These are phyloP conservation scores for Mycena epipterygia DNA, from an alignment of 768 basidiomycete species.

Conservation along the genomic window DNA sequence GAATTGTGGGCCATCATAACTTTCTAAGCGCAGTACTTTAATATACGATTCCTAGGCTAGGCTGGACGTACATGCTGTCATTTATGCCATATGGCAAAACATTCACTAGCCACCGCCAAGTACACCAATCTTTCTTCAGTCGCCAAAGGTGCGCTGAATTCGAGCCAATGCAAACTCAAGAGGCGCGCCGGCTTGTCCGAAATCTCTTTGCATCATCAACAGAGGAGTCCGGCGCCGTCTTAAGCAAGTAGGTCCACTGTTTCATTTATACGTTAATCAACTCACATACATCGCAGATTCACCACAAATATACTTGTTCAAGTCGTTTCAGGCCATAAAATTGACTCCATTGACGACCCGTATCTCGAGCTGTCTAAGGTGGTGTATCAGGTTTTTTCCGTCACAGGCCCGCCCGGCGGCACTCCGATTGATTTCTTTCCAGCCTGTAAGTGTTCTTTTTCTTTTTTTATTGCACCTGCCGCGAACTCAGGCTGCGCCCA, in stretches of 20 bases:
- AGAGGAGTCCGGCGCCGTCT: background rate
- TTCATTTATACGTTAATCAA: background rate
- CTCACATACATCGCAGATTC: conserved; percentile 29
- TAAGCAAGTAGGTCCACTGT: conserved; percentile 22
- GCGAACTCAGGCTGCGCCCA: conserved; percentile 1
- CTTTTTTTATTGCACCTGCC: background rate
- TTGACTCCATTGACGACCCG: conserved; percentile 31
- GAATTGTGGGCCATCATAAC: conserved; percentile 36
- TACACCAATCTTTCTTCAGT: conserved; percentile 31
- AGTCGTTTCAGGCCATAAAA: conserved; percentile 36
- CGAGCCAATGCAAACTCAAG: conserved; percentile 26
- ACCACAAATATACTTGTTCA: conserved; percentile 23
- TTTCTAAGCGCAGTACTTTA: background rate
- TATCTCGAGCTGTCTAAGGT: conserved; percentile 30
- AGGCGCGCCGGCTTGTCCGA: conserved; percentile 16
- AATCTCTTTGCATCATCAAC: conserved; percentile 14
- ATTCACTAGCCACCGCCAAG: conserved; percentile 35
- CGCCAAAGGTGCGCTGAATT: conserved; percentile 10
- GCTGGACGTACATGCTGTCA: conserved; percentile 31
- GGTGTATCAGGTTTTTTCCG: background rate
- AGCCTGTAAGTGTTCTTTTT: conserved; percentile 27
- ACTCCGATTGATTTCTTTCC: conserved; percentile 38
- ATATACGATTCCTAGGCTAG: conserved; percentile 27
- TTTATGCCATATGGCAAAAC: conserved; percentile 36
- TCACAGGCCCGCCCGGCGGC: conserved; percentile 29